Evolutionary conservation across 2,329 filamentous ascomycete genomes (phyloP).

Genomic region (Thelonectria discophora): DNA sequence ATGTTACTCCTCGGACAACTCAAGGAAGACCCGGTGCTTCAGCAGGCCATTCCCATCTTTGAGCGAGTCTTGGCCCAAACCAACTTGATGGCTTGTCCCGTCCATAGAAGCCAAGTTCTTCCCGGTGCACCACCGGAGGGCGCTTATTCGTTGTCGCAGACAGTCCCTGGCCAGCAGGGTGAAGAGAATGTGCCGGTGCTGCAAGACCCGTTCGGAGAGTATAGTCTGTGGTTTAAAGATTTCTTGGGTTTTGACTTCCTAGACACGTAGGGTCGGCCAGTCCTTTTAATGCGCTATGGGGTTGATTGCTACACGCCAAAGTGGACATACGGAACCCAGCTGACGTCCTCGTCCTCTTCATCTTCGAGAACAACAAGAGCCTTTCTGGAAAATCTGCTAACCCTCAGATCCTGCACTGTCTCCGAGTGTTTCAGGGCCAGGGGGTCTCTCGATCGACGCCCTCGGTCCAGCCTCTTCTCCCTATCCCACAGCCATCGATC

Average conservation of each 20-base stretch:
- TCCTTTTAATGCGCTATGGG: too few relatives aligned
- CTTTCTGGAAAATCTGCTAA: background rate
- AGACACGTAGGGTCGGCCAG: background rate
- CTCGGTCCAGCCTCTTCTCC: too few relatives aligned
- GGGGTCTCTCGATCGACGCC: too few relatives aligned
- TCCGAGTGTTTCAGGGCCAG: background rate
- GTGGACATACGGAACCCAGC: background rate
- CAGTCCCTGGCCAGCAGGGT: background rate
- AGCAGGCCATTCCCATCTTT: constrained; percentile 16
- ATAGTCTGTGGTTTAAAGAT: constrained; percentile 16
- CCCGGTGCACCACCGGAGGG: background rate
- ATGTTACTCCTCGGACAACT: constrained; percentile 8
- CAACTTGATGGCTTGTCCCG: constrained; percentile 3
- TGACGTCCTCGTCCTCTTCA: background rate
- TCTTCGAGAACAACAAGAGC: background rate
- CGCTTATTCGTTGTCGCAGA: background rate
- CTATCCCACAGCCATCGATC: background rate
- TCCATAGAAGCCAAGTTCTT: background rate
- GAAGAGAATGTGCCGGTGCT: background rate
- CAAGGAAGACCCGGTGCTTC: constrained; percentile 7
- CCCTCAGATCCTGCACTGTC: background rate
- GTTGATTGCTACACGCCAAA: background rate
- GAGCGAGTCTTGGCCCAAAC: constrained; percentile 10
- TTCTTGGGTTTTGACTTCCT: constrained; percentile 19
- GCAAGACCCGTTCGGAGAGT: constrained; percentile 2